A percentile compares a stretch with the other conserved stretches of the same genome.
These are phyloP conservation scores for Cordyceps militaris DNA, from an alignment of 2,329 filamentous ascomycete species.

Conservation along the genomic window DNA sequence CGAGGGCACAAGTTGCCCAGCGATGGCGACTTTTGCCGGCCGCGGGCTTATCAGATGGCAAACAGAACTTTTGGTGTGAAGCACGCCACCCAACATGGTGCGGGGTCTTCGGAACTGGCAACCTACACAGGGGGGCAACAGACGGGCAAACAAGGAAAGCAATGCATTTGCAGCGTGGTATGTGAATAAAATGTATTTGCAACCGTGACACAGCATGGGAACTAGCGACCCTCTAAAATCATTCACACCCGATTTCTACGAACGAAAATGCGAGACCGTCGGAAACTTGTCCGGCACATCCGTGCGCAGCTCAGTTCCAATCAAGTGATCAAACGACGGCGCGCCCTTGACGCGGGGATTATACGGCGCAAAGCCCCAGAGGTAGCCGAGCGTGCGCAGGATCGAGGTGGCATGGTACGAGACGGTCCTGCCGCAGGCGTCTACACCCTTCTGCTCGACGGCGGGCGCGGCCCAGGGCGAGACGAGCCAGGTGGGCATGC, in stretches of 20 bases:
- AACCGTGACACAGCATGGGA: no score
- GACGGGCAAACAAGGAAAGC: neutral
- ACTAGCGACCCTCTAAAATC: neutral
- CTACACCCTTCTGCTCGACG: conserved; percentile 30
- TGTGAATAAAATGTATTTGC: neutral
- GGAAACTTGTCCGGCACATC: conserved; percentile 9
- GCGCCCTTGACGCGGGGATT: conserved; percentile 31
- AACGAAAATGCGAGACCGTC: conserved; percentile 4
- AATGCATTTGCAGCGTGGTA: neutral
- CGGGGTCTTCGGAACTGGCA: neutral
- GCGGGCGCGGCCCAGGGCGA: conserved; percentile 32
- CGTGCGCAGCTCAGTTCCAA: neutral
- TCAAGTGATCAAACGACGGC: conserved; percentile 27
- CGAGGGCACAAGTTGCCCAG: neutral
- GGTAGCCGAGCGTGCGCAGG: conserved; percentile 33
- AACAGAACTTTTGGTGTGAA: neutral
- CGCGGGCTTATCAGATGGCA: conserved; percentile 8
- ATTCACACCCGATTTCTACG: neutral
- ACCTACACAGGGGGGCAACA: neutral
- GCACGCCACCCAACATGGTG: conserved; percentile 4
- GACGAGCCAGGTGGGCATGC: conserved; percentile 32
- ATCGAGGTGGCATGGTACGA: conserved; percentile 38
- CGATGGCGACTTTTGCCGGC: neutral
- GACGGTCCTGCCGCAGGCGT: conserved; percentile 27
- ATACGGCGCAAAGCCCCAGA: conserved; percentile 34